phyloP scores from a whole-genome alignment of 345 rosid species.

The Pugionium cornutum region DNA sequence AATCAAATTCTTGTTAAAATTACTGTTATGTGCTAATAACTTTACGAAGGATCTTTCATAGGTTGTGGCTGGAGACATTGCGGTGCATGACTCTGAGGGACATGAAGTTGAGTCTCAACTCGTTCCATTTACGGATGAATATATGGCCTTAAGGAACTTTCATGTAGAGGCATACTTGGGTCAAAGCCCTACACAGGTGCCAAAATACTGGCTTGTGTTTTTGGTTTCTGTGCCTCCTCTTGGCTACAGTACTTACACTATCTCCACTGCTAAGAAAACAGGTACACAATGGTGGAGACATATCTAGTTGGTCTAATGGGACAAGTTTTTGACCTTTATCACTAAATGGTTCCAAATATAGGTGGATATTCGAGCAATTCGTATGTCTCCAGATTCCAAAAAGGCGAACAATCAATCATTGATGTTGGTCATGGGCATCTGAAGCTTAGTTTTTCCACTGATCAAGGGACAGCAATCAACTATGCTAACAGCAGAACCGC shows the following conservation, averaged over 20 bases:
- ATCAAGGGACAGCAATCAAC: constrained; percentile 45
- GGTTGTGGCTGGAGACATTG: constrained; percentile 62
- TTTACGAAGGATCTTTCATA: constrained; percentile 35
- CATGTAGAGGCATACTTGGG: constrained; percentile 82
- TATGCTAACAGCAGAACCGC: constrained; percentile 61
- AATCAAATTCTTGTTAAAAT: constrained; percentile 21
- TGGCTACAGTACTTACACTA: constrained; percentile 80
- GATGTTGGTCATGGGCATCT: constrained; percentile 74
- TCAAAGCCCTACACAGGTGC: constrained; percentile 50
- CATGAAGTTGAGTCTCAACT: constrained; percentile 80
- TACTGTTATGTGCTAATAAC: constrained; percentile 8
- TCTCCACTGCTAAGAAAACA: constrained; percentile 60
- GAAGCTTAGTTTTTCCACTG: constrained; percentile 61
- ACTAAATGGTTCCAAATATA: constrained; percentile 39
- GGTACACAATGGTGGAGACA: constrained; percentile 46
- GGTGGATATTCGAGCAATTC: constrained; percentile 61
- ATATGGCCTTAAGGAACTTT: constrained; percentile 55
- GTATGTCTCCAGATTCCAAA: constrained; percentile 47
- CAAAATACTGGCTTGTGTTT: constrained; percentile 89
- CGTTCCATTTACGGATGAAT: constrained; percentile 68
- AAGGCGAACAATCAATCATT: constrained; percentile 46
- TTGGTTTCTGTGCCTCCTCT: constrained; percentile 79
- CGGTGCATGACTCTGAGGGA: constrained; percentile 78
- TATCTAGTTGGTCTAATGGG: constrained; percentile 26
- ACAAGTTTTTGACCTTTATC: constrained; percentile 25